phyloP scores from a whole-genome alignment of 139 green algal species.

The Axilococcus clingmanii region DNA sequence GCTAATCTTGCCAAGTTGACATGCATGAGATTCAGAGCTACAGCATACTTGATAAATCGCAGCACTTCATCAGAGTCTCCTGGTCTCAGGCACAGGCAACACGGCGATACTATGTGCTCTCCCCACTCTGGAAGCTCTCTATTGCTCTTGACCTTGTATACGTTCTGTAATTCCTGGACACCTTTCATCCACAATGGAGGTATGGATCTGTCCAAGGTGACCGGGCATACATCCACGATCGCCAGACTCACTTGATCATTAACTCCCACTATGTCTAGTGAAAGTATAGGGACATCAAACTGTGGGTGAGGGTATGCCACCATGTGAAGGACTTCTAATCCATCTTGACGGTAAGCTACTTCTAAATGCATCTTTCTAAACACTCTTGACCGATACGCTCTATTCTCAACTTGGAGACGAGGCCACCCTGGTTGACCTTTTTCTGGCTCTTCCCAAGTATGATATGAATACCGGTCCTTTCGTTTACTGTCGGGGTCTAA shows the following conservation, averaged over 20 bases:
- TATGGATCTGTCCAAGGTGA: constrained; percentile 33
- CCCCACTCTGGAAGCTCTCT: constrained; percentile 66
- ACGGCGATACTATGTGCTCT: constrained; percentile 54
- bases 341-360: constrained; percentile 56
- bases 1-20: constrained; percentile 23
- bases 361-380: constrained; percentile 83
- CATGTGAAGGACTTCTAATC: constrained; percentile 67
- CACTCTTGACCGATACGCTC: constrained; percentile 48
- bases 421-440: constrained; percentile 47
- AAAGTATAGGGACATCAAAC: constrained; percentile 66
- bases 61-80: constrained; percentile 25
- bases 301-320: constrained; percentile 65
- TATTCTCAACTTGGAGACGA: constrained; percentile 65
- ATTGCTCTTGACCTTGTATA: constrained; percentile 26
- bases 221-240: constrained; percentile 60
- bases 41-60: constrained; percentile 51
- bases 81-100: constrained; percentile 55
- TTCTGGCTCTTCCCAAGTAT: constrained; percentile 36
- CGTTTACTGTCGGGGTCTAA: constrained; percentile 35
- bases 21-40: constrained; percentile 34
- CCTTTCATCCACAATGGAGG: constrained; percentile 40
- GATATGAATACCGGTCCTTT: constrained; percentile 10
- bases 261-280: constrained; percentile 58
- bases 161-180: constrained; percentile 43
- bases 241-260: constrained; percentile 35